These are phyloP conservation scores for Didymella keratinophila DNA, from an alignment of 2,329 filamentous ascomycete genomes.

Conservation along the genomic window DNA sequence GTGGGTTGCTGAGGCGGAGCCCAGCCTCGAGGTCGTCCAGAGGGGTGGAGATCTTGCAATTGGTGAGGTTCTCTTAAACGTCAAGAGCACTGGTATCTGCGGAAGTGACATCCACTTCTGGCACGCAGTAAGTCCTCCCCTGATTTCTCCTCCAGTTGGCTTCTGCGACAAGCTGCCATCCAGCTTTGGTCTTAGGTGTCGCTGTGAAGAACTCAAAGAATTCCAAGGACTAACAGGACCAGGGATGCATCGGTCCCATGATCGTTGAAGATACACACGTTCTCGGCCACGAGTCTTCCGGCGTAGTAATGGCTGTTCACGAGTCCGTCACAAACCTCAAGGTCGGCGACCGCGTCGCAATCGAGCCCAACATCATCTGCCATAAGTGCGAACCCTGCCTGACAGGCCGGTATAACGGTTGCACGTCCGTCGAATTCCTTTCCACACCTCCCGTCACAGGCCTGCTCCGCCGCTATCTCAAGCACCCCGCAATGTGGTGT, in stretches of 20 bases:
- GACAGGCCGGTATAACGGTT: constrained; percentile 94
- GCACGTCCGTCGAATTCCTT: constrained; percentile 83
- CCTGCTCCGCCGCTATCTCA: constrained; percentile 89
- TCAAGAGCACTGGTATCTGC: constrained; percentile 96
- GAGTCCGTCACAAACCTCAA: constrained; percentile 79
- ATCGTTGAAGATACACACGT: constrained; percentile 88
- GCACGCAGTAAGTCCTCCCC: constrained; percentile 69
- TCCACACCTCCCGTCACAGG: constrained; percentile 91
- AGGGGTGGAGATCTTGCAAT: constrained; percentile 73
- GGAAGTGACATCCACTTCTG: constrained; percentile 97
- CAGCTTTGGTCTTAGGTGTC: not conserved
- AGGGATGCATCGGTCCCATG: constrained; percentile 91
- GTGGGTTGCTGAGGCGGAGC: constrained; percentile 83
- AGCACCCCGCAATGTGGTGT: constrained; percentile 93
- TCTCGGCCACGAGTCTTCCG: constrained; percentile 92
- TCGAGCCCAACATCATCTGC: constrained; percentile 95
- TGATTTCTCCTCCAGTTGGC: not conserved
- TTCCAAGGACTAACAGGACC: constrained; percentile 10
- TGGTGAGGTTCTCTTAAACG: constrained; percentile 85
- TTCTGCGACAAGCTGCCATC: not conserved
- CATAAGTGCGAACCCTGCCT: constrained; percentile 88
- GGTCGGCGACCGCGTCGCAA: constrained; percentile 74
- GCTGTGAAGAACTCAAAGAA: not conserved
- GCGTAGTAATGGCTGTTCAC: constrained; percentile 80
- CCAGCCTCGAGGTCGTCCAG: constrained; percentile 76